Evolutionary conservation across 371 early-diverging fungal species (phyloP), one percentile per base, ranked within the genome.

Genomic region (Mycotypha africana): DNA sequence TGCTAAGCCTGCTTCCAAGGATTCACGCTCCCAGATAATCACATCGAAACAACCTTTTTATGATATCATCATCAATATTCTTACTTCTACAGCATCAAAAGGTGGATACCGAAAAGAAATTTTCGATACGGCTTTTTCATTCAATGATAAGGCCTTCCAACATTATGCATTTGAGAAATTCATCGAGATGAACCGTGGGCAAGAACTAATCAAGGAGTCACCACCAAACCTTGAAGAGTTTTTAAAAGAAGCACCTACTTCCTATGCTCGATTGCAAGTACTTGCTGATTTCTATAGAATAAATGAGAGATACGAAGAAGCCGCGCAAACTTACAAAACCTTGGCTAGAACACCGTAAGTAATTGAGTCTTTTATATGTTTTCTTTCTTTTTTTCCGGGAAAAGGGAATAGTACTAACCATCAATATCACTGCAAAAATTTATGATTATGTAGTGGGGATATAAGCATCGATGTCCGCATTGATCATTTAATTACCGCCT

Each of bases 1-100:
- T 15, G 58, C 65, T 53, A 68, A 66, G 22, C 60, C 45, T 42
- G 60, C 53, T 49, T 49, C 56, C 22, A 70, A 49, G 24, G 62
- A 72, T 33, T 34, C 49, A 19, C 56, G 66, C 9, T 35, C 40
- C 16, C 59, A 60, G 20, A 53, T 64, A 16, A 67, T 62, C 24
- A 45, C 49, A 7, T 54, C 58, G n/a, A 73, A 82, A 23, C 45
- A 73, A 39, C 65, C 53, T 0, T 85, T 85, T 49, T 86, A 84
- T 64, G 56, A 62, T 21, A 63, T 75, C 34, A 56, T 79, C 1
- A 65, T 79, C 17, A 44, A 72, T 8, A 47, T 80, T 6, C 48
- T 72, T 22, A 11, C 5, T 4, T 14, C 34, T 9, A 9, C 34
- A 4, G 9, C 34, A 9, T 11, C 34, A 9, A 4, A 11, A 11